These are phyloP conservation scores for Cladophialophora exuberans DNA, from an alignment of 2,329 filamentous ascomycete genomes.

Conservation along the genomic window DNA sequence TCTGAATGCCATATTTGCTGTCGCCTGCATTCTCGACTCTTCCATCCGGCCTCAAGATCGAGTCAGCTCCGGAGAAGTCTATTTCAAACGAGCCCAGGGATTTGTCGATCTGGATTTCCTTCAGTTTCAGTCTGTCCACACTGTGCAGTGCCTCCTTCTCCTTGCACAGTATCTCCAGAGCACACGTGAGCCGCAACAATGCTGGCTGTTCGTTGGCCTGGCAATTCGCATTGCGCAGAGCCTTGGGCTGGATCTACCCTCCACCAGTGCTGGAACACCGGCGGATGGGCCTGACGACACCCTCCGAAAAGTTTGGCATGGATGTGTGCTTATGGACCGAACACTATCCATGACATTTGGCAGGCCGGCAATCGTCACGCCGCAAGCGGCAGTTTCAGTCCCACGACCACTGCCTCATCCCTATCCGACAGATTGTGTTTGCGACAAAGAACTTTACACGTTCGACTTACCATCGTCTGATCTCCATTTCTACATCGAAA, in stretches of 20 bases:
- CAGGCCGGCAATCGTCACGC: constrained; percentile 19
- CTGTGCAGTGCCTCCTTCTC: constrained; percentile 53
- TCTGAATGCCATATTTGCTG: constrained; percentile 52
- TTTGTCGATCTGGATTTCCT: constrained; percentile 45
- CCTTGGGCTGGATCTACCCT: constrained; percentile 49
- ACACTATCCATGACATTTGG: constrained; percentile 24
- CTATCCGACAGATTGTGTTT: not conserved
- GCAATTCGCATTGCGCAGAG: constrained; percentile 54
- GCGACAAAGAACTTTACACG: not conserved
- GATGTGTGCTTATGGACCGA: constrained; percentile 43
- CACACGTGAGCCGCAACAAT: constrained; percentile 52
- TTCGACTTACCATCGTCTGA: constrained; percentile 1
- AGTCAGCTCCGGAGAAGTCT: constrained; percentile 46
- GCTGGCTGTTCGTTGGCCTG: constrained; percentile 54
- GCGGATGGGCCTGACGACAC: constrained; percentile 36
- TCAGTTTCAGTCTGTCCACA: constrained; percentile 47
- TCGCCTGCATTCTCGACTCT: constrained; percentile 51
- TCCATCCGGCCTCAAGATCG: constrained; percentile 44
- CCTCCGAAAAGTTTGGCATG: constrained; percentile 38
- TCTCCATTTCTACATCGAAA: constrained; percentile 22
- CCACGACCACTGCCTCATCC: constrained; percentile 16
- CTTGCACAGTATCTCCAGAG: constrained; percentile 56
- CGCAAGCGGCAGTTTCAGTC: constrained; percentile 14
- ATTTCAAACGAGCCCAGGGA: constrained; percentile 49
- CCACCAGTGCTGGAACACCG: constrained; percentile 38